Base-by-base conservation (phyloP, 352 stramenopile species). In the Globisporangium cylindrosporum region DNA sequence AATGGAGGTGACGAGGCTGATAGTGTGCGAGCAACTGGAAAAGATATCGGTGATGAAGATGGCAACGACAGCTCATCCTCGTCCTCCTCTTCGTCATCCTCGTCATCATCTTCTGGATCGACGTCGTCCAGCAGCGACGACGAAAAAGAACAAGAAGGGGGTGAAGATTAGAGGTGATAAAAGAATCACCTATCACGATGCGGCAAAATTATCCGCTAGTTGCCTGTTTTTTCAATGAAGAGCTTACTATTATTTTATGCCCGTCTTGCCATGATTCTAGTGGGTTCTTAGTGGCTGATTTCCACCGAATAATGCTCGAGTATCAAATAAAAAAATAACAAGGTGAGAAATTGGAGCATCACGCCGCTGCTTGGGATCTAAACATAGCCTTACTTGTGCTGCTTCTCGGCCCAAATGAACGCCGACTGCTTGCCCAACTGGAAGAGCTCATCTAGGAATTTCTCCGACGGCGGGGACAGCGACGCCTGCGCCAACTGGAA, bases 361-460 rank as follows among this genome's bases (percentile, higher is more conserved):
- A 20, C 3, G 38, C 10, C 18, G 38, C 38, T 20, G 12, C 29
- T 32, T 32, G 14, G 12, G 38, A 48, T 20, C 38, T 48, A 18
- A 14, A 18, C 36, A 43, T 8, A 38, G 32, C 6, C 32, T 46
- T 41, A 59, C 54, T 48, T 61, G 8, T 61, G 27, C 15, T 62
- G 56, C n/a, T 69, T 73, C 49, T 85, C 64, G 4, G 67, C 66
- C 86, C 86, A 93, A 8, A 89, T 60, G 18, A 64, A 68, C 10
- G 83, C 81, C 15, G 77, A 75, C 54, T 79, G 79, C 32, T 80
- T 74, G 18, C 88, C 88, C 48, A 81, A 66, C 20, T 85, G 73
- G 38, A 89, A 92, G 5, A 95, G 70, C 34, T 92, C 65, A 66
- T 95, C 86, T 41, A 93, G 72, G 56, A 91, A 74, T 18, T 74